Percentiles rank a stretch among this genome's conserved stretches.
Evolutionary conservation across 495 filamentous ascomycete genomes (phyloP).

Genomic region (Cercophora newfieldiana): DNA sequence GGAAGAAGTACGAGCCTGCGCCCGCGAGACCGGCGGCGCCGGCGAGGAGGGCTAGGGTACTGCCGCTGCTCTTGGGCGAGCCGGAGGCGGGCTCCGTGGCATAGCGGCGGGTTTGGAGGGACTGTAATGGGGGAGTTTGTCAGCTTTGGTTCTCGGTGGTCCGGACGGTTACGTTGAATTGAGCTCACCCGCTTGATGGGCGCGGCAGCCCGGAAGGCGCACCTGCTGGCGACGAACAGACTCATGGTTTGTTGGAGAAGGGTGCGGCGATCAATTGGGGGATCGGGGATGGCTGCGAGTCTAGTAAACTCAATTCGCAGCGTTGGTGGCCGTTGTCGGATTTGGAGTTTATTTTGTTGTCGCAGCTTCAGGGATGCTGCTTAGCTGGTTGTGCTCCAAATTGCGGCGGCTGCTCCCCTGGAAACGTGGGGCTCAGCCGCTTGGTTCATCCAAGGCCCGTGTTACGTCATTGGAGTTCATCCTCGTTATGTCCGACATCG

Average conservation of each 20-base stretch:
- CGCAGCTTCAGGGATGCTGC: not conserved
- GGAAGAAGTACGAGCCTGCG: slow-evolving; percentile 52
- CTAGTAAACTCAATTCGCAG: not conserved
- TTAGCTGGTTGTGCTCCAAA: not conserved
- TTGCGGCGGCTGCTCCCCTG: not conserved
- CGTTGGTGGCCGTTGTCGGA: not conserved
- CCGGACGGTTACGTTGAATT: slow-evolving; percentile 9
- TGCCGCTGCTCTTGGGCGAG: slow-evolving; percentile 38
- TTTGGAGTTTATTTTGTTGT: not conserved
- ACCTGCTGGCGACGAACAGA: slow-evolving; percentile 35
- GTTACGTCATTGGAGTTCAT: not conserved
- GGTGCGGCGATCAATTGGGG: slow-evolving; percentile 7
- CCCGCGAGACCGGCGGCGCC: slow-evolving; percentile 43
- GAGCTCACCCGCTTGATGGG: slow-evolving; percentile 34
- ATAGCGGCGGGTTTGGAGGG: slow-evolving; percentile 45
- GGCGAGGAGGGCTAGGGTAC: slow-evolving; percentile 45
- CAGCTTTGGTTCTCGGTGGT: not conserved
- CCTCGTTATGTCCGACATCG: not conserved
- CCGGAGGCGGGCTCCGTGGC: slow-evolving; percentile 55
- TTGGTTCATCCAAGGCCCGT: not conserved
- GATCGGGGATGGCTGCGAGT: not conserved
- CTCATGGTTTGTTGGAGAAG: slow-evolving; percentile 30
- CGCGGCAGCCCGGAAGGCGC: slow-evolving; percentile 33
- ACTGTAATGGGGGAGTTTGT: slow-evolving; percentile 9
- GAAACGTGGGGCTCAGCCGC: not conserved